Base-by-base conservation (phyloP, 768 basidiomycete genomes). In the Suillus tomentosus region DNA sequence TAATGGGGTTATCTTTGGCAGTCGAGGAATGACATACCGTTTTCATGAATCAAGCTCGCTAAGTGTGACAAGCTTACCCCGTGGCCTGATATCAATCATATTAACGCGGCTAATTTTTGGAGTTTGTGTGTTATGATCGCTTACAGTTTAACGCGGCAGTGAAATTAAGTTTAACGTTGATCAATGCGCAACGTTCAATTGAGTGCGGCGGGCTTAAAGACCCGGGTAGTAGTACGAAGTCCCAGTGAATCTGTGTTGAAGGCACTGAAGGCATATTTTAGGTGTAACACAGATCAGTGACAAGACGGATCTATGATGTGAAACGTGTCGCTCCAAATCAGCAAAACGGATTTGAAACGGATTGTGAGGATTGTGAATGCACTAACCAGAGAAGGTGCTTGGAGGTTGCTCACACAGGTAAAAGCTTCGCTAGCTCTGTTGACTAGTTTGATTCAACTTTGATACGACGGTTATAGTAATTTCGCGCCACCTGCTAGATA, bases 271-370 rank as follows among this genome's bases (percentile, higher is more conserved):
- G 31, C 27, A n/a, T 34, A 51, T 51, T 51, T 51, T 51, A 8
- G 51, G 51, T 13, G 5, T n/a, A n/a, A 34, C 53, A 36, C 19
- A 54, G 53, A 36, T 54, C 48, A 47, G 27, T 51, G 27, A 17
- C 50, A 53, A 17, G 31, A 53, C 19, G 31, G 27, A 34, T 53
- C 51, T 54, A 17, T 54, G 53, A 54, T 54, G 31, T n/a, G 53
- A 54, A 54, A 54, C 53, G 31, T 54, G 53, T 54, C n/a, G 53
- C 36, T 54, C 34, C n/a, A 36, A 54, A 53, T 53, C 51, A 53
- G 51, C 27, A 53, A 53, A 54, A 54, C 36, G 36, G 53, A 54
- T 54, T 11, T 31, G 53, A 36, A 54, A 54, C 34, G 10, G 1
- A 6, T 7, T 34, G n/a, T 31, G 17, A 34, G 10, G 27, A 31